A percentile compares a stretch with the other conserved stretches of the same genome.
Evolutionary conservation across 371 early-diverging fungal species (phyloP).

Genomic region (Lichtheimia hyalospora): DNA sequence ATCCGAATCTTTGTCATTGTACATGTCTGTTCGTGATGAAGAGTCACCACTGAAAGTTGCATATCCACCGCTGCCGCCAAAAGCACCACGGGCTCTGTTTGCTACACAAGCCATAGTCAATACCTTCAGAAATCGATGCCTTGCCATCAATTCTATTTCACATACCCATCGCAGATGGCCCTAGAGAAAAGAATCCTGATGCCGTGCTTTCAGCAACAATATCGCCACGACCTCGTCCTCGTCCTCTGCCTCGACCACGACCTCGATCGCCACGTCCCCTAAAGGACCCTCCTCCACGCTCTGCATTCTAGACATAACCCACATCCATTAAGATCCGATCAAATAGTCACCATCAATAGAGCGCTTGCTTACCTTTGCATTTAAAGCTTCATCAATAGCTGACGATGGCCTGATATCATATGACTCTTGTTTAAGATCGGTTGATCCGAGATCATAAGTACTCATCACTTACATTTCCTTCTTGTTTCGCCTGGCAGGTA

Average conservation of each 20-base stretch:
- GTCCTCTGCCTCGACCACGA: slow-evolving; percentile 39
- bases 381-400: slow-evolving; percentile 35
- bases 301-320: slow-evolving; percentile 16
- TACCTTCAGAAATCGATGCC: neutral
- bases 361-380: slow-evolving; percentile 10
- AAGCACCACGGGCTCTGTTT: slow-evolving; percentile 12
- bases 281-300: slow-evolving; percentile 42
- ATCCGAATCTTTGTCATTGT: slow-evolving; percentile 27
- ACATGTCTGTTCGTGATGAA: slow-evolving; percentile 19
- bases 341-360: neutral
- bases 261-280: slow-evolving; percentile 36
- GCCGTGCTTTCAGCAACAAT: slow-evolving; percentile 47
- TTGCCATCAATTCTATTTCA: neutral
- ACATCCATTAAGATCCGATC: slow-evolving; percentile 13
- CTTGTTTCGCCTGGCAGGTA: slow-evolving; percentile 63
- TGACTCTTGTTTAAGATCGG: slow-evolving; percentile 15
- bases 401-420: slow-evolving; percentile 27
- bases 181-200: slow-evolving; percentile 70
- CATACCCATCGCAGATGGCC: slow-evolving; percentile 53
- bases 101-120: neutral
- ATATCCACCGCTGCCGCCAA: slow-evolving; percentile 29
- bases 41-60: slow-evolving; percentile 38
- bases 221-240: slow-evolving; percentile 35
- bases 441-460: neutral
- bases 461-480: slow-evolving; percentile 53